A percentile compares a stretch with the other conserved stretches of the same genome.
phyloP scores from a whole-genome alignment of 352 stramenopile genomes.

The Phytophthora megakarya region DNA sequence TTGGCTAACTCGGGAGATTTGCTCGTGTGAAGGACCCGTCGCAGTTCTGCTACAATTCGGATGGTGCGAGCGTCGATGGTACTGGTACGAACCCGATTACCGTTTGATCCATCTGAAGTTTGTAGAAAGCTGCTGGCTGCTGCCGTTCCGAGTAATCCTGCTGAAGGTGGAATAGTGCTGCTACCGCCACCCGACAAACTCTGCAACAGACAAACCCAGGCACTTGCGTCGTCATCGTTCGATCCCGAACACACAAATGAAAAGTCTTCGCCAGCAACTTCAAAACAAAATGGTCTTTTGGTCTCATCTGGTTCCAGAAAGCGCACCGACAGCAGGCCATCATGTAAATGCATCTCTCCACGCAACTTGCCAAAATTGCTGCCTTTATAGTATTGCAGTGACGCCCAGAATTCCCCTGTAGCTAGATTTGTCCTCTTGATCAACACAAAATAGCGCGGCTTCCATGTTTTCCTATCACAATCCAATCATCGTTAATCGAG shows the following conservation, averaged over 20 bases:
- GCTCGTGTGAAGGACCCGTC: slow-evolving; percentile 75
- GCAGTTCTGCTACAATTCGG: slow-evolving; percentile 82
- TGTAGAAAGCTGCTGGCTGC: slow-evolving; percentile 43
- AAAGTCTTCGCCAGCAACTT: slow-evolving; percentile 73
- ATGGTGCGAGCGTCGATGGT: slow-evolving; percentile 74
- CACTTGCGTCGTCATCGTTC: slow-evolving; percentile 86
- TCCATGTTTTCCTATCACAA: slow-evolving; percentile 78
- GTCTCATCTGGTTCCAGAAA: slow-evolving; percentile 82
- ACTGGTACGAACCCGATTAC: slow-evolving; percentile 33
- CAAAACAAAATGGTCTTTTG: slow-evolving; percentile 86
- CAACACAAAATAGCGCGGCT: slow-evolving; percentile 87
- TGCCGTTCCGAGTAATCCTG: slow-evolving; percentile 39
- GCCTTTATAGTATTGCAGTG: slow-evolving; percentile 87
- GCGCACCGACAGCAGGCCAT: slow-evolving; percentile 66
- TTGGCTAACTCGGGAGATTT: slow-evolving; percentile 74
- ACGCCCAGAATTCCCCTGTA: slow-evolving; percentile 74
- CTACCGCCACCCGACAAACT: slow-evolving; percentile 54
- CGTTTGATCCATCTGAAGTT: slow-evolving; percentile 31
- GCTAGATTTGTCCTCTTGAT: slow-evolving; percentile 74
- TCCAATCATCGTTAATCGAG: slow-evolving; percentile 7
- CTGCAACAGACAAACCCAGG: slow-evolving; percentile 85
- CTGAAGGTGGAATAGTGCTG: slow-evolving; percentile 43
- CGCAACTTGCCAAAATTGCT: slow-evolving; percentile 81
- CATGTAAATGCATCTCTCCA: slow-evolving; percentile 78
- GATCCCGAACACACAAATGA: slow-evolving; percentile 79